A percentile compares a stretch with the other conserved stretches of the same genome.
These are phyloP conservation scores for Fusarium luffae DNA, from an alignment of 2,329 filamentous ascomycete genomes.

Conservation along the genomic window DNA sequence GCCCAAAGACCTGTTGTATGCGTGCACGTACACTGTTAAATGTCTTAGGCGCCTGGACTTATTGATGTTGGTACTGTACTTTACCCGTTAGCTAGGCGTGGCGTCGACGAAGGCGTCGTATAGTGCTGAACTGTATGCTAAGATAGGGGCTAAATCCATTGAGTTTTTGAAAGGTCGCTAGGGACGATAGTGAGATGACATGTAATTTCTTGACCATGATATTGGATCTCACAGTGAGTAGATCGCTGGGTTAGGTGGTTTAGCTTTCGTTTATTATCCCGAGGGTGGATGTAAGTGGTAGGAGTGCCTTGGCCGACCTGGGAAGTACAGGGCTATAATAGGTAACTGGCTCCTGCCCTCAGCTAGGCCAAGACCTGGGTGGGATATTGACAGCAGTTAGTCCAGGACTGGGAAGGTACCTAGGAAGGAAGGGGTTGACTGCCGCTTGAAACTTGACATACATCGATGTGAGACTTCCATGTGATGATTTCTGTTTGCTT, in stretches of 20 bases:
- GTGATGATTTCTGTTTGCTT: not conserved
- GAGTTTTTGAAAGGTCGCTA: not conserved
- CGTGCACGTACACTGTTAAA: constrained; percentile 5
- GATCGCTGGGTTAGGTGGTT: not conserved
- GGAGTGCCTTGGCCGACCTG: not conserved
- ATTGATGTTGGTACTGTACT: not conserved
- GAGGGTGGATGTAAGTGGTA: not conserved
- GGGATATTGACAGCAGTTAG: not conserved
- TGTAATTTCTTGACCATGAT: not conserved
- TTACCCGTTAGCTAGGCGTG: constrained; percentile 8
- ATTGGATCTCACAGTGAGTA: not conserved
- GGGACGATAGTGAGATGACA: not conserved
- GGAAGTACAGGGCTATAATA: not conserved
- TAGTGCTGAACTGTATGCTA: not conserved
- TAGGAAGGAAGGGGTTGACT: not conserved
- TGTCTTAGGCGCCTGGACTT: constrained; percentile 21
- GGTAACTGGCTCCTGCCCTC: not conserved
- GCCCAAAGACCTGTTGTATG: constrained; percentile 1
- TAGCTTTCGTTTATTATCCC: not conserved
- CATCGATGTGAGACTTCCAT: not conserved
- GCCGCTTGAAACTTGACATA: not conserved
- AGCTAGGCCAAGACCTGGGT: not conserved
- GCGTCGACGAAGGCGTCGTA: constrained; percentile 1
- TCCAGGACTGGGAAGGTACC: not conserved
- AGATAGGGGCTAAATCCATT: not conserved